phyloP scores from a whole-genome alignment of 2,329 filamentous ascomycete genomes.

The Aspergillus tubingensis region DNA sequence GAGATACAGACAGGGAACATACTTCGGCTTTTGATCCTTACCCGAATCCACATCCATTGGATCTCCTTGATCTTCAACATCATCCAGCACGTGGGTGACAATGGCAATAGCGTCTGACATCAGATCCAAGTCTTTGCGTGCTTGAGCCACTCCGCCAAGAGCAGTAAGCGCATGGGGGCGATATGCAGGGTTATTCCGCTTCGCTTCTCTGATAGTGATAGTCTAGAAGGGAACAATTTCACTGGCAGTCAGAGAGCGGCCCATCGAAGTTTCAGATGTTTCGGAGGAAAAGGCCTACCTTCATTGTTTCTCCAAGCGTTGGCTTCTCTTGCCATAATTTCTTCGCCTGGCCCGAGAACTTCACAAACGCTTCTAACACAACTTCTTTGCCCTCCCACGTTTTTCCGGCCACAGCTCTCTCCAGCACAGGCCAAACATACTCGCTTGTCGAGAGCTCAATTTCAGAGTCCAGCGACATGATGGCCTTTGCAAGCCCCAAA shows the following conservation, averaged over 20 bases:
- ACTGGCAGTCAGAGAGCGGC: slow-evolving; percentile 3
- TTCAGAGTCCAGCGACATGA: slow-evolving; percentile 62
- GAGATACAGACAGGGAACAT: neutral
- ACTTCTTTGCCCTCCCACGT: slow-evolving; percentile 91
- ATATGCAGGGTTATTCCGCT: slow-evolving; percentile 85
- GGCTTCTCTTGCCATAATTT: slow-evolving; percentile 59
- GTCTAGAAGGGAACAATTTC: slow-evolving; percentile 40
- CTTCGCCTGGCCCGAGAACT: slow-evolving; percentile 69
- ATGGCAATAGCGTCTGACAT: slow-evolving; percentile 67
- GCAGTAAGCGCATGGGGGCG: slow-evolving; percentile 71
- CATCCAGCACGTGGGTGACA: slow-evolving; percentile 63
- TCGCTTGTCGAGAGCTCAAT: slow-evolving; percentile 61
- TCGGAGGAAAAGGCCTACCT: slow-evolving; percentile 48
- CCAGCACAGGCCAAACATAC: slow-evolving; percentile 77
- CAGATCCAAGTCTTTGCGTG: slow-evolving; percentile 69
- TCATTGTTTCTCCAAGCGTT: slow-evolving; percentile 66
- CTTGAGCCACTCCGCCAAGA: slow-evolving; percentile 71
- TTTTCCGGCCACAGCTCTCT: slow-evolving; percentile 80
- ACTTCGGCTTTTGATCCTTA: slow-evolving; percentile 42
- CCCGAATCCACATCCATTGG: slow-evolving; percentile 69
- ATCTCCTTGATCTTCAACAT: slow-evolving; percentile 56
- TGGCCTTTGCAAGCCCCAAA: slow-evolving; percentile 73
- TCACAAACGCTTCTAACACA: slow-evolving; percentile 75
- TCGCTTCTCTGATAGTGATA: slow-evolving; percentile 80
- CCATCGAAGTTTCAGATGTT: neutral